Evolutionary conservation across 306 rosid species (phyloP), one percentile per base, ranked within the genome.

Genomic region (Casuarina cunninghamiana): DNA sequence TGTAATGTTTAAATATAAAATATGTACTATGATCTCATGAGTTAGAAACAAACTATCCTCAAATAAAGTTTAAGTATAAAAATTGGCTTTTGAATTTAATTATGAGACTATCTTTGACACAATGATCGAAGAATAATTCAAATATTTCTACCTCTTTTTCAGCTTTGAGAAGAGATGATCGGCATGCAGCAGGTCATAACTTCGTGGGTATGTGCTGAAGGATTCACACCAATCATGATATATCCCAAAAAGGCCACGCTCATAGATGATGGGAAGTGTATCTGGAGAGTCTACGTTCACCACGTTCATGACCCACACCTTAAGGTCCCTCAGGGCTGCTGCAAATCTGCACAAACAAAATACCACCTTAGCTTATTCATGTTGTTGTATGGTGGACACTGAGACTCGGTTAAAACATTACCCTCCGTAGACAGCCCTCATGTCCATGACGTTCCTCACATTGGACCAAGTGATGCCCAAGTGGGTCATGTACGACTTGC

Each of bases 151-250:
- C 97, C 98, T 95, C 79, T 86, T 88, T 83, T 86, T 89, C 57
- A 91, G 85, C 79, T 77, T 87, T 60, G 99, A 91, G 87, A 93
- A 91, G 46, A 96, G 98, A 76, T 79, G 89, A 86, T 96, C 97
- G 48, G 99, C 99, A 63, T 95, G 98, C 60, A 95, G 82, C 7
- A 91, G 83, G 83, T 96, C 99, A 80, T 90, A 96, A 71, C 86
- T 75, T 87, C 98, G 83, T 48, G 99, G 98, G 75, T 93, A 96
- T 0, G 98, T 91, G 89, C 96, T 93, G 76, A 93, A 93, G 72
- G 98, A 93, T 86, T 96, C 93, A 62, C 99, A 93, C 99, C 98
- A 93, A 9, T 96, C 98, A 74, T 96, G 97, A 82, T 93, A 95
- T 72, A 95, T 95, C 32, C 99, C 97, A 1, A 93, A 93, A 80